Percentiles rank a stretch among this genome's conserved stretches.
Evolutionary conservation across 257 asterid species (phyloP).

Genomic region (Craterostigma plantagineum): DNA sequence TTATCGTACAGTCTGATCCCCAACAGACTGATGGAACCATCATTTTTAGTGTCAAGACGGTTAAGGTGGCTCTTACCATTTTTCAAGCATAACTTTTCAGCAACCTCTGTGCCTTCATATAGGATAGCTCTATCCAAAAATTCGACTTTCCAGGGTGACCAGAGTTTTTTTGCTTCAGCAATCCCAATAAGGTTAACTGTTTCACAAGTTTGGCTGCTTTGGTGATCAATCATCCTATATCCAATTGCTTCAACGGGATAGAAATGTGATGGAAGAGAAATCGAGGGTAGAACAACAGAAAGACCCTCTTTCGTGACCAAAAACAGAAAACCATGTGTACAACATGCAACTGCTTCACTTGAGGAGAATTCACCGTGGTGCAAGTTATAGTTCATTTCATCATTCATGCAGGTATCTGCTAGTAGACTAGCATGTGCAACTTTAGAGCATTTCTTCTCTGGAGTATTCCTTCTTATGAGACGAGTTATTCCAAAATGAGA

Average conservation of each 20-base stretch:
- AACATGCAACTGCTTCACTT: constrained; percentile 68
- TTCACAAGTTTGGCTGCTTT: constrained; percentile 14
- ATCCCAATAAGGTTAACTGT: constrained; percentile 26
- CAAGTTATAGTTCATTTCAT: constrained; percentile 22
- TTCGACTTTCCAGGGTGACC: constrained; percentile 82
- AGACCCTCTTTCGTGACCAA: constrained; percentile 63
- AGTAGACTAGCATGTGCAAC: constrained; percentile 49
- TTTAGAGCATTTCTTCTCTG: constrained; percentile 26
- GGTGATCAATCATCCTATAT: constrained; percentile 26
- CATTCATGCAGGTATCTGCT: constrained; percentile 28
- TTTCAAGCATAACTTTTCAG: constrained; percentile 64
- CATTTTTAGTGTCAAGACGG: background rate
- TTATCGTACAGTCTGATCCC: constrained; percentile 2
- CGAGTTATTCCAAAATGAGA: constrained; percentile 89
- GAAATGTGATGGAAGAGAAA: constrained; percentile 47
- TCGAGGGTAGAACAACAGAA: constrained; percentile 75
- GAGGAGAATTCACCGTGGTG: constrained; percentile 39
- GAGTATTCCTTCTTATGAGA: constrained; percentile 27
- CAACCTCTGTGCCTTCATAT: constrained; percentile 71
- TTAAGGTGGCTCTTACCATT: constrained; percentile 40
- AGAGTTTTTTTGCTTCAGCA: constrained; percentile 21
- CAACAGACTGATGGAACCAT: background rate
- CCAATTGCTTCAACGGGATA: constrained; percentile 71
- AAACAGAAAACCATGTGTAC: constrained; percentile 53
- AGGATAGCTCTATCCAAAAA: constrained; percentile 72